phyloP scores from a whole-genome alignment of 257 asterid species.

The Catharanthus roseus region DNA sequence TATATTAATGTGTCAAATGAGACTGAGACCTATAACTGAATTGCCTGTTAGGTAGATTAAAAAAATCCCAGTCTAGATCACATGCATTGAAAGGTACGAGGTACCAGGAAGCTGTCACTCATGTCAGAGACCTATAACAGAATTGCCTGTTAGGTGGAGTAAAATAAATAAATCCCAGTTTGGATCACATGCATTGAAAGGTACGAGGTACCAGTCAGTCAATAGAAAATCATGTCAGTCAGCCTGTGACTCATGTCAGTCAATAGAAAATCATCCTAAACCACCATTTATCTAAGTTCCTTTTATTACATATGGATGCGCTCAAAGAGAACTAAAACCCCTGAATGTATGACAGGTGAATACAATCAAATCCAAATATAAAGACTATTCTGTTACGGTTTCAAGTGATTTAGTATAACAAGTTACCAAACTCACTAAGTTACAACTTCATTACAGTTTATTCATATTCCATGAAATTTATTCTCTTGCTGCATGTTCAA shows the following conservation, averaged over 20 bases:
- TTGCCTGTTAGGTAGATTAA: neutral
- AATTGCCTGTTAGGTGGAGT: neutral
- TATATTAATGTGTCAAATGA: neutral
- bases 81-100: neutral
- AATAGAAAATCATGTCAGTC: too few species aligned
- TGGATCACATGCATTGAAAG: neutral
- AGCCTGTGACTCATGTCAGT: neutral
- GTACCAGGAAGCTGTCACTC: neutral
- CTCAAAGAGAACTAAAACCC: neutral
- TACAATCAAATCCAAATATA: neutral
- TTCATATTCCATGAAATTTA: neutral
- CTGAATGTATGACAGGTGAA: neutral
- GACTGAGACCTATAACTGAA: neutral
- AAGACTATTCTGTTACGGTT: neutral
- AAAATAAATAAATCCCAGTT: neutral
- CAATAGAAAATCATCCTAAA: slow-evolving; percentile 1
- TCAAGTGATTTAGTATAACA: neutral
- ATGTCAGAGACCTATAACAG: neutral
- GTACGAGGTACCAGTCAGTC: neutral
- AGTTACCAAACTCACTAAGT: neutral
- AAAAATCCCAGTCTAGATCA: neutral
- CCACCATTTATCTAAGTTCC: neutral
- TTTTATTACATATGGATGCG: neutral
- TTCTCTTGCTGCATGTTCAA: neutral
- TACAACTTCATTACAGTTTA: neutral